Percentiles rank a stretch among this genome's conserved stretches.
Evolutionary conservation across 2,329 filamentous ascomycete genomes (phyloP).

Genomic region (Coniochaeta hoffmannii): DNA sequence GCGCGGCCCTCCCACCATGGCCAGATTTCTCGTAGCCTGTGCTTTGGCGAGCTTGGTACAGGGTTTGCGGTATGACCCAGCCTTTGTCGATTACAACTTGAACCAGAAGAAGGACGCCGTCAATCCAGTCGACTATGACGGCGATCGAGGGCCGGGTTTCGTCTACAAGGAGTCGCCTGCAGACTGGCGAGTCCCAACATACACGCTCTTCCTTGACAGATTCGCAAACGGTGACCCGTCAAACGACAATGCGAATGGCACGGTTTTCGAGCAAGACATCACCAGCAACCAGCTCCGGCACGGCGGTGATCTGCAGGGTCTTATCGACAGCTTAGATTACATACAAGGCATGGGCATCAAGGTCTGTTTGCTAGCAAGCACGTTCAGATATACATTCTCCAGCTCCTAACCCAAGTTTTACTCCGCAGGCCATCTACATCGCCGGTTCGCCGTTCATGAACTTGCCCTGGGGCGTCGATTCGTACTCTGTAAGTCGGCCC

Average conservation of each 20-base stretch:
- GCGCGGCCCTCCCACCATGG: slow-evolving; percentile 12
- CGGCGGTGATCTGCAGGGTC: slow-evolving; percentile 51
- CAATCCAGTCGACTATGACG: slow-evolving; percentile 45
- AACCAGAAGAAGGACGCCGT: slow-evolving; percentile 49
- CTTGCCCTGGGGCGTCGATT: slow-evolving; percentile 52
- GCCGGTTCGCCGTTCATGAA: slow-evolving; percentile 56
- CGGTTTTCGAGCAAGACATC: slow-evolving; percentile 51
- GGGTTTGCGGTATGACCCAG: slow-evolving; percentile 17
- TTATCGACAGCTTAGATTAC: slow-evolving; percentile 55
- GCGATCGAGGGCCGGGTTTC: slow-evolving; percentile 44
- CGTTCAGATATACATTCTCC: background rate
- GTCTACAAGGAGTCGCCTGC: slow-evolving; percentile 45
- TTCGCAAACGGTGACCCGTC: slow-evolving; percentile 59
- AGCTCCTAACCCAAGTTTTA: background rate
- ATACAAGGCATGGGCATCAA: slow-evolving; percentile 59
- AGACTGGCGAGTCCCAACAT: slow-evolving; percentile 59
- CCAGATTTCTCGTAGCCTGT: slow-evolving; percentile 6
- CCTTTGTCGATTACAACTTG: slow-evolving; percentile 43
- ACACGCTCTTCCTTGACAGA: slow-evolving; percentile 55
- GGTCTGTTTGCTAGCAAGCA: slow-evolving; percentile 21
- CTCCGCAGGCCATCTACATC: slow-evolving; percentile 48
- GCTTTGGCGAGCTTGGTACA: slow-evolving; percentile 10
- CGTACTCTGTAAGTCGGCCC: slow-evolving; percentile 32
- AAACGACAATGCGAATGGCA: slow-evolving; percentile 58
- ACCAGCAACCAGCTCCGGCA: slow-evolving; percentile 53